Conservation (phyloP, 257 asterid genomes). For the Solanum appendiculatum region DNA sequence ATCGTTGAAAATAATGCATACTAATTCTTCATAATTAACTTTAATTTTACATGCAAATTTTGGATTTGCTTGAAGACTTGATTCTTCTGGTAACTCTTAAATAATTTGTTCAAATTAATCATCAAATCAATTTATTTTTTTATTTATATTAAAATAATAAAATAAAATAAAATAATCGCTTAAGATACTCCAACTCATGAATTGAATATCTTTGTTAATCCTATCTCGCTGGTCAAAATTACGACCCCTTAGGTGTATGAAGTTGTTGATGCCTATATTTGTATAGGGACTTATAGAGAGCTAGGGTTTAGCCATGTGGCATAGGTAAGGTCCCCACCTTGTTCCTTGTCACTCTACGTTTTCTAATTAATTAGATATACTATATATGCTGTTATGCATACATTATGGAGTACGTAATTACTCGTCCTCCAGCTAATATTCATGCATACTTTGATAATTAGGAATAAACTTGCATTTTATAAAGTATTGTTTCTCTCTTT, state of each 20-base stretch:
- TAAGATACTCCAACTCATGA: too few species aligned
- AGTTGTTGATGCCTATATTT: slow-evolving; percentile 3
- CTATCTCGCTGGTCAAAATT: neutral
- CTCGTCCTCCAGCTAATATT: neutral
- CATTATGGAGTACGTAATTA: neutral
- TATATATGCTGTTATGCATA: neutral
- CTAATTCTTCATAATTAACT: neutral
- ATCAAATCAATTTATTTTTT: too few species aligned
- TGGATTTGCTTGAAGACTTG: neutral
- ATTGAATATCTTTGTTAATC: neutral
- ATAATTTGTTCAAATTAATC: neutral
- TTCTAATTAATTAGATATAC: neutral
- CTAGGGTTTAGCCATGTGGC: slow-evolving; percentile 13
- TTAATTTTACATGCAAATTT: neutral
- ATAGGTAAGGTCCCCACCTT: neutral
- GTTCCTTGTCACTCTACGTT: neutral
- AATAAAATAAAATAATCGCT: neutral
- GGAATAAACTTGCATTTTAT: neutral
- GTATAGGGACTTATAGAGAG: neutral
- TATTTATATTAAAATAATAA: neutral
- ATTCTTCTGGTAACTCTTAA: neutral
- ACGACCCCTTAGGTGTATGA: neutral
- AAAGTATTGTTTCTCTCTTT: neutral
- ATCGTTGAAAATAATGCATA: neutral
- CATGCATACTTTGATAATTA: neutral